Evolutionary conservation across 2,329 filamentous ascomycete species (phyloP).

Genomic region (Talaromyces sp.): DNA sequence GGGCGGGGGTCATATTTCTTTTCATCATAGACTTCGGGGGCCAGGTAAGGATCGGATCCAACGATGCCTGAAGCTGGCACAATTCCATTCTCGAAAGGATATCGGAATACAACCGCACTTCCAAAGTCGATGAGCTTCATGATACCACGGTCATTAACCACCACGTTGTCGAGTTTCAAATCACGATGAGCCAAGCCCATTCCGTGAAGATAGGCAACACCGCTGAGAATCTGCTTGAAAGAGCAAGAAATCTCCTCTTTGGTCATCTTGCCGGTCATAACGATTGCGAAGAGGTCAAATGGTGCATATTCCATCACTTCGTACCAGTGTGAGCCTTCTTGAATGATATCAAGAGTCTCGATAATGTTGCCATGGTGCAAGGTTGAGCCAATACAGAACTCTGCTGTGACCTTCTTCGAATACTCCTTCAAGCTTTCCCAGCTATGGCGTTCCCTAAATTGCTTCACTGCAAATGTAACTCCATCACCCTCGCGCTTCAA

Average conservation of each 20-base stretch:
- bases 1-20: conserved; percentile 91
- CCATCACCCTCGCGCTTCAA: conserved; percentile 93
- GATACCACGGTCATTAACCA: conserved; percentile 92
- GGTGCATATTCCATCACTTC: conserved; percentile 99
- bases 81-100: conserved; percentile 91
- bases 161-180: conserved; percentile 95
- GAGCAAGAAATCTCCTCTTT: conserved; percentile 87
- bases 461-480: conserved; percentile 95
- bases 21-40: conserved; percentile 93
- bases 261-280: conserved; percentile 98
- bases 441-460: conserved; percentile 87
- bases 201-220: conserved; percentile 90
- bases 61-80: conserved; percentile 83
- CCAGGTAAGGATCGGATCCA: conserved; percentile 91
- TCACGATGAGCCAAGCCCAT: conserved; percentile 95
- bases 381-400: conserved; percentile 97
- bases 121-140: conserved; percentile 99
- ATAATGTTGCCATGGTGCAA: conserved; percentile 98
- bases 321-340: conserved; percentile 93
- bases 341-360: conserved; percentile 93
- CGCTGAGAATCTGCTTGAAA: conserved; percentile 92
- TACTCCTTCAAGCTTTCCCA: conserved; percentile 96
- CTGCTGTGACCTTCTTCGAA: conserved; percentile 95
- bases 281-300: conserved; percentile 93
- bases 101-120: conserved; percentile 93